Evolutionary conservation across 345 rosid species (phyloP).

Genomic region (Lepidium aucheri): DNA sequence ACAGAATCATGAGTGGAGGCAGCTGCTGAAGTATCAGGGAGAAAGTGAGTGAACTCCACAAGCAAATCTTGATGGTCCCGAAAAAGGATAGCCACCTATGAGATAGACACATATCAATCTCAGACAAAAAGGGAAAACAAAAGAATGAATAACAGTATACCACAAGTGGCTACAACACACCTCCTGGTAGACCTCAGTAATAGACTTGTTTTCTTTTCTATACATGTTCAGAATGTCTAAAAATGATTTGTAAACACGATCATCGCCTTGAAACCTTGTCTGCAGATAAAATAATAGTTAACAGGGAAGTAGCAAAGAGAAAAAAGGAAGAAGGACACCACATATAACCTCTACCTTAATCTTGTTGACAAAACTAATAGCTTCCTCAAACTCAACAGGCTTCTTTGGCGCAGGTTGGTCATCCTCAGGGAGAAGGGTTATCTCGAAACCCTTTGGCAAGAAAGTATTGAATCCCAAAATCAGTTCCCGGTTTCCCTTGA

Average conservation of each 20-base stretch:
- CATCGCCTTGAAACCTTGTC: constrained; percentile 86
- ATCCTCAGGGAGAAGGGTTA: constrained; percentile 61
- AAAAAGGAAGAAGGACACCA: neutral
- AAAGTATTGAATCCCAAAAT: constrained; percentile 90
- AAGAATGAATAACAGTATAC: neutral
- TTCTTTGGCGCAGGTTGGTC: constrained; percentile 63
- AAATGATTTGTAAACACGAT: constrained; percentile 82
- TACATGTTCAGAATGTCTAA: constrained; percentile 83
- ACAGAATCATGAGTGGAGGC: neutral
- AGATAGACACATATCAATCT: neutral
- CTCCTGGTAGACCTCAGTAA: constrained; percentile 76
- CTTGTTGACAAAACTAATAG: constrained; percentile 87
- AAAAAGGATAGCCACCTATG: constrained; percentile 68
- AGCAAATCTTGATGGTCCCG: constrained; percentile 75
- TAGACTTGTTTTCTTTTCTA: constrained; percentile 77
- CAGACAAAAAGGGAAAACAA: neutral
- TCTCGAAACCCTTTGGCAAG: constrained; percentile 86
- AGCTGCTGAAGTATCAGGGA: constrained; percentile 68
- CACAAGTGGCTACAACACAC: constrained; percentile 16
- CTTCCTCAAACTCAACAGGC: constrained; percentile 83
- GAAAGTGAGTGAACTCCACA: constrained; percentile 66
- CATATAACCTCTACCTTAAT: constrained; percentile 45
- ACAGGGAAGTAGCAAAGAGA: neutral
- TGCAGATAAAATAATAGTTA: constrained; percentile 20
- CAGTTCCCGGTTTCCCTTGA: constrained; percentile 70